A percentile compares a stretch with the other conserved stretches of the same genome.
phyloP scores from a whole-genome alignment of 805 yeast genomes.

The Lipomyces lipofer region DNA sequence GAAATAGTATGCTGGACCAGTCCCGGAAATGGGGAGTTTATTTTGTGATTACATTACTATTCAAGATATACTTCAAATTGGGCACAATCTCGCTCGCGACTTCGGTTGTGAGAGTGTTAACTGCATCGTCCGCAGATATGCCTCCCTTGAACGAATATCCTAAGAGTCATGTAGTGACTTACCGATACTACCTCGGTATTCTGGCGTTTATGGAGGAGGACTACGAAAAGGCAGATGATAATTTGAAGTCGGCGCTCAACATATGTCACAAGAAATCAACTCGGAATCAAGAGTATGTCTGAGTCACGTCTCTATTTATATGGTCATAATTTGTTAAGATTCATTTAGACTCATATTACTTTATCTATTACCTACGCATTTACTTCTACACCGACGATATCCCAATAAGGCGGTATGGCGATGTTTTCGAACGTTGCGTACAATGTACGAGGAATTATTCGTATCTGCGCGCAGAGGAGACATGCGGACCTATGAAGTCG shows the following conservation, averaged over 20 bases:
- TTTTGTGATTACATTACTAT: constrained; percentile 67
- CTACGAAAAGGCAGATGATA: constrained; percentile 51
- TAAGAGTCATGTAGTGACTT: constrained; percentile 58
- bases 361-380: constrained; percentile 63
- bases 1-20: constrained; percentile 51
- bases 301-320: background rate
- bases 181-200: constrained; percentile 68
- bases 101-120: constrained; percentile 69
- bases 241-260: constrained; percentile 53
- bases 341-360: constrained; percentile 48
- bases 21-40: constrained; percentile 67
- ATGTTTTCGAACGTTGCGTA: constrained; percentile 45
- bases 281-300: constrained; percentile 39
- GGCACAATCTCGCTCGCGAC: constrained; percentile 71
- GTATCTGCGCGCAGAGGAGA: constrained; percentile 57
- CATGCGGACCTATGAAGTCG: constrained; percentile 50
- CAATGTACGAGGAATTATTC: constrained; percentile 51
- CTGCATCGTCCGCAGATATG: constrained; percentile 50
- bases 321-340: no score
- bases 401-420: constrained; percentile 50
- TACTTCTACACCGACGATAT: constrained; percentile 49
- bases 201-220: constrained; percentile 67
- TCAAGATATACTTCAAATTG: constrained; percentile 65
- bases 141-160: constrained; percentile 51
- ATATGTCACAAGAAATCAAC: constrained; percentile 37